These are phyloP conservation scores for Phaeosphaeria sp. DNA, from an alignment of 2,329 filamentous ascomycete genomes.

Conservation along the genomic window DNA sequence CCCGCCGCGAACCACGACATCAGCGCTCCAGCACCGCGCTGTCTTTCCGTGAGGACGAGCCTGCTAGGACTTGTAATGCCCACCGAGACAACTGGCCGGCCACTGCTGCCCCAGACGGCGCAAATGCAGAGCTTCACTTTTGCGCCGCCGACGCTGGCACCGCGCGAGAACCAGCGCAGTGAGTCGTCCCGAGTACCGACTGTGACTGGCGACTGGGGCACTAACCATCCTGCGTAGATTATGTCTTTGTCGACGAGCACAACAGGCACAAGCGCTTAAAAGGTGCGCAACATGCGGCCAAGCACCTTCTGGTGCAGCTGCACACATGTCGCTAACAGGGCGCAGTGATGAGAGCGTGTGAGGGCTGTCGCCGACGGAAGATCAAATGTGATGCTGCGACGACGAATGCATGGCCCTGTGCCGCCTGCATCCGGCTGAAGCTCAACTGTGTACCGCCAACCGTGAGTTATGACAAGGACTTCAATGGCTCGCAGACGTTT, in stretches of 20 bases:
- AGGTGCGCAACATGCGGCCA: slow-evolving; percentile 61
- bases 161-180: slow-evolving; percentile 85
- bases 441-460: slow-evolving; percentile 91
- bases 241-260: slow-evolving; percentile 99
- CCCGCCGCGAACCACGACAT: slow-evolving; percentile 37
- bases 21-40: slow-evolving; percentile 20
- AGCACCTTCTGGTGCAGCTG: not conserved
- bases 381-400: slow-evolving; percentile 98
- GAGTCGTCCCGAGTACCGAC: slow-evolving; percentile 48
- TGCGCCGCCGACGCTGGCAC: slow-evolving; percentile 68
- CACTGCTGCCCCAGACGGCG: slow-evolving; percentile 70
- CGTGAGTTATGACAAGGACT: slow-evolving; percentile 73
- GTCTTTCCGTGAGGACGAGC: slow-evolving; percentile 7
- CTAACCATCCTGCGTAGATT: slow-evolving; percentile 66
- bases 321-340: slow-evolving; percentile 28
- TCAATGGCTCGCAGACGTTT: slow-evolving; percentile 49
- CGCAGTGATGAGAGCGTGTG: slow-evolving; percentile 93
- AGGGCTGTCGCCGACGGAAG: slow-evolving; percentile 92
- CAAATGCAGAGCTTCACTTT: slow-evolving; percentile 81
- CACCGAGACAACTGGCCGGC: slow-evolving; percentile 67
- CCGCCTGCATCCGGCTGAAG: slow-evolving; percentile 89
- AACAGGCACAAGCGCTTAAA: slow-evolving; percentile 97
- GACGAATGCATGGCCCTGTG: slow-evolving; percentile 97
- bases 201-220: not conserved
- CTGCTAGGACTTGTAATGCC: slow-evolving; percentile 58